These are phyloP conservation scores for Rhytidiadelphus loreus DNA, from an alignment of 225 moss, liverwort and hornwort species.

Conservation along the genomic window DNA sequence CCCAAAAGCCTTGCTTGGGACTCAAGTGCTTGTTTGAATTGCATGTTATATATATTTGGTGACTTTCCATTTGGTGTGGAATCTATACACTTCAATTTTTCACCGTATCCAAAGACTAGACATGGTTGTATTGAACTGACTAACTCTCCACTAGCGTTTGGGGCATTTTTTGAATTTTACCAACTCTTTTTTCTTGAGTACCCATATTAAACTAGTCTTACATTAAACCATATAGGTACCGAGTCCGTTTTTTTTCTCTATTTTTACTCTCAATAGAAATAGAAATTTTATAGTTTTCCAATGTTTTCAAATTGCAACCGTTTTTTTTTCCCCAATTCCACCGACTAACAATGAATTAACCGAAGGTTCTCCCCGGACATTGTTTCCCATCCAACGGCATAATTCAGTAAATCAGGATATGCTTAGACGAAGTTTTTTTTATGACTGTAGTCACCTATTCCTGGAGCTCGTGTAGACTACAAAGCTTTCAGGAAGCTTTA, in stretches of 20 bases:
- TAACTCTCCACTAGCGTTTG: not conserved
- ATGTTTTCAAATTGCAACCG: no score
- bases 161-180: no score
- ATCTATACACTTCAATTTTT: not conserved
- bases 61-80: not conserved
- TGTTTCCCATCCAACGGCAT: not conserved
- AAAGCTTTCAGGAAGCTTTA: slow-evolving; percentile 31
- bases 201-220: no score
- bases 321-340: no score
- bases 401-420: not conserved
- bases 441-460: slow-evolving; percentile 19
- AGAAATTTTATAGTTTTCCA: no score
- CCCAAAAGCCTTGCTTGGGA: no score
- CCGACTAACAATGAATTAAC: no score
- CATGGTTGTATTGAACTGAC: not conserved
- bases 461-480: slow-evolving; percentile 36
- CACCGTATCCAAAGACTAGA: not conserved
- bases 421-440: not conserved
- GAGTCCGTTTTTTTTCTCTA: no score
- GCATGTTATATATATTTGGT: not conserved
- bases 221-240: no score
- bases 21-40: not conserved
- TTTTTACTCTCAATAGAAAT: no score
- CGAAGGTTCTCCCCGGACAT: no score
- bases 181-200: no score